Evolutionary conservation across 257 asterid genomes (phyloP).

Genomic region (Nicotiana paniculata): DNA sequence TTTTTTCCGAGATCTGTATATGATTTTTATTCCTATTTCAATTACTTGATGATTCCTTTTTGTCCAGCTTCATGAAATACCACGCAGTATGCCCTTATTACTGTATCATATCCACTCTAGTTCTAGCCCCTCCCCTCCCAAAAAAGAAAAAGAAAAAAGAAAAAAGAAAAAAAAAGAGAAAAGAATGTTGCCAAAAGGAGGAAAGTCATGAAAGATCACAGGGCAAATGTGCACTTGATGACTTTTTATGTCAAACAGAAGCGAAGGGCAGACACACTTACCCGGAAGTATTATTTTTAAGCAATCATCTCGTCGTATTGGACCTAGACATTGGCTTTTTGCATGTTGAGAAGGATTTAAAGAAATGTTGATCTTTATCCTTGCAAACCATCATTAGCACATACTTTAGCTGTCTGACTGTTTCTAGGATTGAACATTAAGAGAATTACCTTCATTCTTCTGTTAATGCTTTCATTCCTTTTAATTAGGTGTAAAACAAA

Average conservation of each 20-base stretch:
- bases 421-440: not conserved
- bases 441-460: not conserved
- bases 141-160: not conserved
- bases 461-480: not conserved
- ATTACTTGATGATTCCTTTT: not conserved
- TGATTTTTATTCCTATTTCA: not conserved
- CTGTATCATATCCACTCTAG: not conserved
- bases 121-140: not conserved
- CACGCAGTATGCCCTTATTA: not conserved
- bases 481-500: not conserved
- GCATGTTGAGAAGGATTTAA: not conserved
- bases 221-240: not conserved
- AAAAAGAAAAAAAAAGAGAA: not conserved
- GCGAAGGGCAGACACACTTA: not conserved
- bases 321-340: not conserved
- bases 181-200: not conserved
- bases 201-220: not conserved
- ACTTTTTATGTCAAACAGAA: not conserved
- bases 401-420: not conserved
- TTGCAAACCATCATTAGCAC: not conserved
- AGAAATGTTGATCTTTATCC: not conserved
- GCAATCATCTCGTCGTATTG: too few relatives aligned
- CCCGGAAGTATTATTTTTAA: too few relatives aligned
- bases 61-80: not conserved
- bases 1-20: not conserved